Evolutionary conservation across 2,329 filamentous ascomycete genomes (phyloP).

Genomic region (Ascochyta pisi): DNA sequence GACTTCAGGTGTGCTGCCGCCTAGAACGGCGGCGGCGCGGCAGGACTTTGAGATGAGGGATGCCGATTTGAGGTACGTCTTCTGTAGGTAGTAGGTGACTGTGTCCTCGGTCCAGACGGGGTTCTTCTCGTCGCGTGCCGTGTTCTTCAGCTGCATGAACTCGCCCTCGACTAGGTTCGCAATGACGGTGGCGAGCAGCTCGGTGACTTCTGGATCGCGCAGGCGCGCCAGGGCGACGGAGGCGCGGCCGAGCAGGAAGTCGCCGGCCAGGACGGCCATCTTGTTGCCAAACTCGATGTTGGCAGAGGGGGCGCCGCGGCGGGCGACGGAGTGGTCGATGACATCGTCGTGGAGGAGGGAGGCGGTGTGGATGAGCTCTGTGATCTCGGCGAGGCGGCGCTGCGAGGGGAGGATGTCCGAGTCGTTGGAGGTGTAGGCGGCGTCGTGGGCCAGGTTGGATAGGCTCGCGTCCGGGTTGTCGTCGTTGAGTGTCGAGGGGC

Average conservation of each 20-base stretch:
- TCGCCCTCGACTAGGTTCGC: constrained; percentile 98
- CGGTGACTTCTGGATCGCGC: constrained; percentile 90
- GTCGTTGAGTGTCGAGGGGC: constrained; percentile 73
- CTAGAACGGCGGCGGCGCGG: constrained; percentile 85
- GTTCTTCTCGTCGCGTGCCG: constrained; percentile 82
- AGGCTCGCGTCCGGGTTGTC: constrained; percentile 67
- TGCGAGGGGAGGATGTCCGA: constrained; percentile 89
- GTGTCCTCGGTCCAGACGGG: constrained; percentile 88
- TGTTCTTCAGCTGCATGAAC: constrained; percentile 99
- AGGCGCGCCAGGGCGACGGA: constrained; percentile 91
- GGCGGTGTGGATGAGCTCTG: constrained; percentile 95
- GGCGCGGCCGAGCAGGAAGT: constrained; percentile 90
- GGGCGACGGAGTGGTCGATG: constrained; percentile 87
- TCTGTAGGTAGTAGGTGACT: constrained; percentile 92
- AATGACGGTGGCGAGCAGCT: constrained; percentile 93
- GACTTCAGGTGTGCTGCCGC: constrained; percentile 75
- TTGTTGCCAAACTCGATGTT: constrained; percentile 98
- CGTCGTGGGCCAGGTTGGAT: constrained; percentile 55
- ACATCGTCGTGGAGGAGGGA: constrained; percentile 98
- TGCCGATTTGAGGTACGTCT: constrained; percentile 97
- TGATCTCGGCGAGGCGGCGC: constrained; percentile 91
- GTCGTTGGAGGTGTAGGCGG: constrained; percentile 55
- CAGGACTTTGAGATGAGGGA: constrained; percentile 96
- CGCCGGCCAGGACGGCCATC: constrained; percentile 97
- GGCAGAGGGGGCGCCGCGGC: constrained; percentile 83